These are phyloP conservation scores for Sarocladium strictum DNA, from an alignment of 2,329 filamentous ascomycete species.

Conservation along the genomic window DNA sequence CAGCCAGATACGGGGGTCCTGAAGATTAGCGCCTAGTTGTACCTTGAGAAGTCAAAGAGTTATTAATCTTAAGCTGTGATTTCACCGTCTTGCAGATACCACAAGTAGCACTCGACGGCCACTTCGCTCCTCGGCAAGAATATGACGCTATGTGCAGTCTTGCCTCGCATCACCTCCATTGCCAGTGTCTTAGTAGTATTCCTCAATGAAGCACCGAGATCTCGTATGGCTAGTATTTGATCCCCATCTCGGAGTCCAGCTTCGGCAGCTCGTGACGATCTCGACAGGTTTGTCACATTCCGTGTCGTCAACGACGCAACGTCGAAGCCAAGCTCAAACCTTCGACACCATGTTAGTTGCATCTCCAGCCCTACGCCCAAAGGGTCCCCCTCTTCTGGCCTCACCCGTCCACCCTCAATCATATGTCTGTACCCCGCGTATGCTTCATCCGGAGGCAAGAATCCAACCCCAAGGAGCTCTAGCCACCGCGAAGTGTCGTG, in stretches of 20 bases:
- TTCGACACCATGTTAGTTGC: not conserved
- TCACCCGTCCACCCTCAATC: not conserved
- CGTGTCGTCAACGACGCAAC: not conserved
- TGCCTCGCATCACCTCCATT: not conserved
- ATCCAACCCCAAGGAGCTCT: not conserved
- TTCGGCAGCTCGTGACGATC: not conserved
- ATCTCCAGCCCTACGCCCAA: not conserved
- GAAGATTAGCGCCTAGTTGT: not conserved
- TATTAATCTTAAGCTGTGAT: slow-evolving; percentile 1
- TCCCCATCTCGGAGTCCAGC: not conserved
- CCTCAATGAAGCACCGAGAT: not conserved
- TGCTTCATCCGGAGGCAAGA: not conserved
- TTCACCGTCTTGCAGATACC: not conserved
- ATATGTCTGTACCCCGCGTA: not conserved
- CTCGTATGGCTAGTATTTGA: not conserved
- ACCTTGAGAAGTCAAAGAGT: not conserved
- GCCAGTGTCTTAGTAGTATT: not conserved
- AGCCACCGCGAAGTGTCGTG: not conserved
- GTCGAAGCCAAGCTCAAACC: not conserved
- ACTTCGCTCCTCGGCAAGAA: not conserved
- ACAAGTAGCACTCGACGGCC: not conserved
- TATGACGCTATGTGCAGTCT: not conserved
- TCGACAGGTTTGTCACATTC: not conserved
- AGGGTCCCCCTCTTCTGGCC: not conserved
- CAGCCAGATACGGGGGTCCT: too few relatives aligned